phyloP scores from a whole-genome alignment of 805 yeast species.

The Jamesozyma gamospora region DNA sequence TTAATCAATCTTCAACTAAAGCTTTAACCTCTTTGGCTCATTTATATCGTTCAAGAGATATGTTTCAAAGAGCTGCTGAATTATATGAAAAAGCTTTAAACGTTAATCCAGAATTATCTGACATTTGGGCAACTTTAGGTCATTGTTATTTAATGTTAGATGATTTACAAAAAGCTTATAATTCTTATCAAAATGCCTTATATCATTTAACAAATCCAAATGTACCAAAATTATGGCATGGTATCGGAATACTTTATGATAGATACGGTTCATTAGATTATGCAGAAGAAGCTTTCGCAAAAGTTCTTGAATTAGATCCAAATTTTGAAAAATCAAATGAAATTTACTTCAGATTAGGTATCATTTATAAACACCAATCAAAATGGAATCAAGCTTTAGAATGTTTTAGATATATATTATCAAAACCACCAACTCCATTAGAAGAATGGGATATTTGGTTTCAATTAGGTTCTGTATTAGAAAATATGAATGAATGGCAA shows the following conservation, averaged over 20 bases:
- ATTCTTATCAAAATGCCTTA: conserved; percentile 93
- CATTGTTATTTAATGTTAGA: conserved; percentile 96
- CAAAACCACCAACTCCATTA: conserved; percentile 88
- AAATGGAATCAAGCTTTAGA: conserved; percentile 81
- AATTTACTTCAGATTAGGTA: conserved; percentile 91
- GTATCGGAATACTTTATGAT: conserved; percentile 93
- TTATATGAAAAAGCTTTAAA: conserved; percentile 79
- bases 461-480: conserved; percentile 92
- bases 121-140: conserved; percentile 93
- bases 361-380: conserved; percentile 90
- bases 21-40: conserved; percentile 82
- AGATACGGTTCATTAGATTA: conserved; percentile 92
- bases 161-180: conserved; percentile 89
- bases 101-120: conserved; percentile 80
- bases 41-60: conserved; percentile 78
- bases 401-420: conserved; percentile 85
- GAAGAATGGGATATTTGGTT: conserved; percentile 98
- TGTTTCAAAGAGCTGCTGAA: conserved; percentile 90
- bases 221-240: conserved; percentile 97
- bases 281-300: conserved; percentile 96
- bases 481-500: conserved; percentile 82
- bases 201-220: conserved; percentile 85
- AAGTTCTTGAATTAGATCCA: conserved; percentile 92
- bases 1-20: conserved; percentile 76
- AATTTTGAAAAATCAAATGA: conserved; percentile 93